A percentile compares a stretch with the other conserved stretches of the same genome.
Evolutionary conservation across 1,284 basidiomycete species (phyloP).

Genomic region (Sporisorium scitamineum): DNA sequence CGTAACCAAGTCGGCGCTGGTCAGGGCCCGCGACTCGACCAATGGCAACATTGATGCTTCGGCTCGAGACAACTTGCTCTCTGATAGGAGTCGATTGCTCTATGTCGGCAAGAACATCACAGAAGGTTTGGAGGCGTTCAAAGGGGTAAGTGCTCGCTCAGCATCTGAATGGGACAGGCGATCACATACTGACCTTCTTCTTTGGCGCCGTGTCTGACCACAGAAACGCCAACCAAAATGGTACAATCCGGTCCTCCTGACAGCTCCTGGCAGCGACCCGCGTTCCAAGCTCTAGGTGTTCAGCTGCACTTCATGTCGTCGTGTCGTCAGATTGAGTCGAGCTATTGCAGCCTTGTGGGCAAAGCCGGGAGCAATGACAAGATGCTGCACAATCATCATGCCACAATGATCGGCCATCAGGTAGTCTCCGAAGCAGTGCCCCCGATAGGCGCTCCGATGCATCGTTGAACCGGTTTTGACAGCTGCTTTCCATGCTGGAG

Average conservation of each 20-base stretch:
- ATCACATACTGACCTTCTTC: background rate
- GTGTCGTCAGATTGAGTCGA: background rate
- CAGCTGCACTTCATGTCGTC: background rate
- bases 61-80: conserved; percentile 73
- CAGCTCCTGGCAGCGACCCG: conserved; percentile 2
- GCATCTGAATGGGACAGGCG: background rate
- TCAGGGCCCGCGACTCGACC: conserved; percentile 47
- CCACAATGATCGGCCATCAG: background rate
- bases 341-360: too few species aligned
- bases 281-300: conserved; percentile 21
- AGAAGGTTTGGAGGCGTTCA: conserved; percentile 73
- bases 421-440: too few species aligned
- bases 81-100: conserved; percentile 74
- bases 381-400: too few species aligned
- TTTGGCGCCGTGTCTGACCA: background rate
- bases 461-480: background rate
- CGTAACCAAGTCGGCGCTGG: conserved; percentile 76
- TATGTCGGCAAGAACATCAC: conserved; percentile 81
- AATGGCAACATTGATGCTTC: conserved; percentile 74
- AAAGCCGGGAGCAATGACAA: too few species aligned
- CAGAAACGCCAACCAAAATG: conserved; percentile 55
- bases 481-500: background rate
- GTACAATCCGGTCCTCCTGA: conserved; percentile 38
- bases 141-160: conserved; percentile 69
- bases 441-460: background rate